Evolutionary conservation across 2,329 filamentous ascomycete species (phyloP).

Genomic region (Verticillium zaregamsianum): DNA sequence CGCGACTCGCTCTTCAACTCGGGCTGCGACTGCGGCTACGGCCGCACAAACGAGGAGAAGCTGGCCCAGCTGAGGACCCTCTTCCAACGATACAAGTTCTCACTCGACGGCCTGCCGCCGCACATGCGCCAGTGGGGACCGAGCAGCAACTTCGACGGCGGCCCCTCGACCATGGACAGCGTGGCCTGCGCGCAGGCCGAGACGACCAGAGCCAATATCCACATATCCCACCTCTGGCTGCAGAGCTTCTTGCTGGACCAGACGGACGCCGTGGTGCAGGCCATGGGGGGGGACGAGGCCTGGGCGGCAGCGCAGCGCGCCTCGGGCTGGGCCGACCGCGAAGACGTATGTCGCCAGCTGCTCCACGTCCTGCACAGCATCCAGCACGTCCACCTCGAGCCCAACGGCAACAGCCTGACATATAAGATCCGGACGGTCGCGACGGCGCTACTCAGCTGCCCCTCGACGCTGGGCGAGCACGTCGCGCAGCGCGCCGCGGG

Average conservation of each 20-base stretch:
- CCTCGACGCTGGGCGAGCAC: conserved; percentile 20
- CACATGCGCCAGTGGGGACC: conserved; percentile 18
- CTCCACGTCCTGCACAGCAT: conserved; percentile 30
- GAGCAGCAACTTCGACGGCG: not conserved
- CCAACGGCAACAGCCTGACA: conserved; percentile 27
- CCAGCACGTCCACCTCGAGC: conserved; percentile 23
- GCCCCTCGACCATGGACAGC: not conserved
- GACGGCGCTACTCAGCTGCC: conserved; percentile 26
- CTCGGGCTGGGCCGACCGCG: conserved; percentile 26
- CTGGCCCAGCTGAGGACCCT: conserved; percentile 18
- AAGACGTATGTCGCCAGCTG: conserved; percentile 30
- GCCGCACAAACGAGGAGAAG: conserved; percentile 10
- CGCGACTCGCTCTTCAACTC: conserved; percentile 11
- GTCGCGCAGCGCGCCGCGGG: conserved; percentile 18
- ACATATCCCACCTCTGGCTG: conserved; percentile 32
- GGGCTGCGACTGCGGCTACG: conserved; percentile 10
- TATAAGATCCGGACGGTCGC: conserved; percentile 31
- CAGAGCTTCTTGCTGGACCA: conserved; percentile 29
- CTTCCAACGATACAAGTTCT: conserved; percentile 23
- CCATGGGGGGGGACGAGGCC: not conserved
- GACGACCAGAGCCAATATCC: conserved; percentile 27
- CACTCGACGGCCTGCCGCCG: conserved; percentile 21
- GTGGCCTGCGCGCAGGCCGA: conserved; percentile 14
- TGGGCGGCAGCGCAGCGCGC: conserved; percentile 1
- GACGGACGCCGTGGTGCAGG: conserved; percentile 19